Evolutionary conservation across 495 filamentous ascomycete genomes (phyloP).

Genomic region (Tuber melanosporum): DNA sequence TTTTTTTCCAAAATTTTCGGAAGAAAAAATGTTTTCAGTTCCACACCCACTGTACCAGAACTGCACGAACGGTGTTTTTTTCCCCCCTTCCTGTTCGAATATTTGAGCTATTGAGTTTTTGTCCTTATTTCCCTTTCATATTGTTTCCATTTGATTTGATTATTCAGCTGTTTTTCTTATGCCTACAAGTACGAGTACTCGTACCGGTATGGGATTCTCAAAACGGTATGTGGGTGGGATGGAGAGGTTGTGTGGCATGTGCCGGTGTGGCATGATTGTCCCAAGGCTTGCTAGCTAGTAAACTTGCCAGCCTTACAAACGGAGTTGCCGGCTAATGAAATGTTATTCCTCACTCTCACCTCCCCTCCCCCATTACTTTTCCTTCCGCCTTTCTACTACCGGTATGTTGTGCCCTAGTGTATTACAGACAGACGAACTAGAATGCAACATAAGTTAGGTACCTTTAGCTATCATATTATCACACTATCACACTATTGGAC

Average conservation of each 20-base stretch:
- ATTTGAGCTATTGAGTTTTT: background rate
- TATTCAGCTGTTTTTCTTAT: background rate
- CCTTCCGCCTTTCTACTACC: background rate
- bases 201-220: background rate
- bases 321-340: background rate
- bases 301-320: background rate
- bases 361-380: background rate
- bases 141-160: background rate
- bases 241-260: background rate
- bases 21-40: background rate
- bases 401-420: background rate
- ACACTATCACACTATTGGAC: too few species aligned
- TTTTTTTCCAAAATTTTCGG: background rate
- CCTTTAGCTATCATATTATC: background rate
- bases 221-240: background rate
- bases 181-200: background rate
- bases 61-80: background rate
- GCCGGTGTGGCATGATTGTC: background rate
- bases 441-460: background rate
- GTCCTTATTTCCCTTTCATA: background rate
- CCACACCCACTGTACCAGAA: background rate
- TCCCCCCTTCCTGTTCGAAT: background rate
- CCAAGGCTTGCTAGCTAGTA: background rate
- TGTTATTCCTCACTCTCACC: background rate
- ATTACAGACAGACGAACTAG: background rate